Percentiles rank a stretch among this genome's conserved stretches.
Evolutionary conservation across 306 rosid genomes (phyloP).

Genomic region (barrel medic (Medicago truncatula)): DNA sequence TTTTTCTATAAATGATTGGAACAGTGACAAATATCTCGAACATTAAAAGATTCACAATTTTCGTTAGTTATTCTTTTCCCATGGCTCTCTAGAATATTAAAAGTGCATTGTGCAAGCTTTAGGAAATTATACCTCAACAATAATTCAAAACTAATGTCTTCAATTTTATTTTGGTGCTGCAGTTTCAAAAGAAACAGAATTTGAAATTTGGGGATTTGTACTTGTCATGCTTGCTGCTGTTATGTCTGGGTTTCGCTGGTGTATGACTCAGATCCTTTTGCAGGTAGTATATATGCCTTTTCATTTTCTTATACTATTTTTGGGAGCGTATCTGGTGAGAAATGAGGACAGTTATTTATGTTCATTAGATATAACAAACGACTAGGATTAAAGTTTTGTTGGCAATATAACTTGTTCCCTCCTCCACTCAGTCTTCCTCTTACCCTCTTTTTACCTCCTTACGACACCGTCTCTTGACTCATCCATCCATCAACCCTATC

Average conservation of each 20-base stretch:
- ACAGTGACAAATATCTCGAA: slow-evolving; percentile 15
- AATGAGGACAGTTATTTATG: too few species aligned
- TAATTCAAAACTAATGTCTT: slow-evolving; percentile 35
- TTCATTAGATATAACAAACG: too few species aligned
- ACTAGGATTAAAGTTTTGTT: too few species aligned
- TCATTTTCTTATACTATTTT: neutral
- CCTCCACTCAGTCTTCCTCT: too few species aligned
- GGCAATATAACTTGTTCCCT: too few species aligned
- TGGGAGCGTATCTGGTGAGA: too few species aligned
- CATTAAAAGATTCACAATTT: slow-evolving; percentile 6
- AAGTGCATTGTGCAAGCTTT: slow-evolving; percentile 18
- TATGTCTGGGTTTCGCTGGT: slow-evolving; percentile 99
- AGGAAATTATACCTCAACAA: slow-evolving; percentile 9
- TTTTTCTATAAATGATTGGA: slow-evolving; percentile 3
- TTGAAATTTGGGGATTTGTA: slow-evolving; percentile 81
- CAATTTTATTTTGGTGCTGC: slow-evolving; percentile 42
- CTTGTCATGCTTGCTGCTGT: slow-evolving; percentile 99
- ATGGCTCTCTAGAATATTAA: neutral
- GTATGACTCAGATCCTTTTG: slow-evolving; percentile 95
- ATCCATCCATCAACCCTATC: too few species aligned
- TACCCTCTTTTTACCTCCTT: too few species aligned
- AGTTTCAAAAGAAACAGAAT: slow-evolving; percentile 93
- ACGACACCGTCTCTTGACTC: too few species aligned
- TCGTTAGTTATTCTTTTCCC: slow-evolving; percentile 17
- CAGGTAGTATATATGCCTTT: slow-evolving; percentile 64